Evolutionary conservation across 805 yeast species (phyloP).

Genomic region (Maudiozyma barnettii): DNA sequence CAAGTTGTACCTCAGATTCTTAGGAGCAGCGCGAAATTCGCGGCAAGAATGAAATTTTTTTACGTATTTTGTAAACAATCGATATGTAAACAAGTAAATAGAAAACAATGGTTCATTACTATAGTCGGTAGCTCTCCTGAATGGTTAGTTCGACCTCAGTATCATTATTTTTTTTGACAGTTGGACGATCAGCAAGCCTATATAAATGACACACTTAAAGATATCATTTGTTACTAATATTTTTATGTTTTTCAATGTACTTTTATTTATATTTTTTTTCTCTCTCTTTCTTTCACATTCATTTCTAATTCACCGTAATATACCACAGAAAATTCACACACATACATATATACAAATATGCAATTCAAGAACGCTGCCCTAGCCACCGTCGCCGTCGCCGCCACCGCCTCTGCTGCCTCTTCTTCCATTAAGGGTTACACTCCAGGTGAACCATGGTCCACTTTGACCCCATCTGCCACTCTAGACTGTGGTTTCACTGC

Average conservation of each 20-base stretch:
- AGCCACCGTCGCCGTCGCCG: constrained; percentile 15
- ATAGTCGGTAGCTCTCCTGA: neutral
- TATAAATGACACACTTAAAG: too few species aligned
- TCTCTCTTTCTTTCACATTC: neutral
- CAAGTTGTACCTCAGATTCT: neutral
- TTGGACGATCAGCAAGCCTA: too few species aligned
- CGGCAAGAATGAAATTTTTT: too few species aligned
- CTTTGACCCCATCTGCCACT: constrained; percentile 55
- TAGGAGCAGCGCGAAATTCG: neutral
- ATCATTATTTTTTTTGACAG: too few species aligned
- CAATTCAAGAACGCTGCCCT: constrained; percentile 17
- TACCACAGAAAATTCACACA: neutral
- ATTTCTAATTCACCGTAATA: neutral
- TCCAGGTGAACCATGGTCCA: constrained; percentile 42
- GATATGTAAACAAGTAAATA: neutral
- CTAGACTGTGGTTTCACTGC: constrained; percentile 48
- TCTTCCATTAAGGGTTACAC: constrained; percentile 15
- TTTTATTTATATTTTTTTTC: too few species aligned
- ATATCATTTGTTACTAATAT: too few species aligned
- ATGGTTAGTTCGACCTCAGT: neutral
- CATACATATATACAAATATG: constrained; percentile 9
- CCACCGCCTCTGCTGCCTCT: constrained; percentile 13
- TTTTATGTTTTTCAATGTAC: too few species aligned
- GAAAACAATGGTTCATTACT: neutral
- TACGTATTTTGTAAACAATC: neutral